Evolutionary conservation across 1,139 yeast species (phyloP).

Genomic region (Sporopachydermia cereana): DNA sequence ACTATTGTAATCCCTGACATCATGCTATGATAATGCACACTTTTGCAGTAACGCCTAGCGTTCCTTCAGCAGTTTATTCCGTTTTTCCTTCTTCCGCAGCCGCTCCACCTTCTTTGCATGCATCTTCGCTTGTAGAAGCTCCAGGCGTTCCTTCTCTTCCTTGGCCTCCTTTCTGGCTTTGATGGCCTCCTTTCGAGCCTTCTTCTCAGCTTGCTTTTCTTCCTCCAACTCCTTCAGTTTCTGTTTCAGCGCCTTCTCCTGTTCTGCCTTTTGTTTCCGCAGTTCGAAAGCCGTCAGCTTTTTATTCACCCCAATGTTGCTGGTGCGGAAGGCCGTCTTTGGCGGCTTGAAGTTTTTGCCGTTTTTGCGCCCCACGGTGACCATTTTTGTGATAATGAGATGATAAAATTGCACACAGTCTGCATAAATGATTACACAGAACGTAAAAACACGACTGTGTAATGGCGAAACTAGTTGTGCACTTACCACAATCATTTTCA

Average conservation of each 20-base stretch:
- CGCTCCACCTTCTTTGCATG: constrained; percentile 31
- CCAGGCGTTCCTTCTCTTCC: constrained; percentile 31
- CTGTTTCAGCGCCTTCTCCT: constrained; percentile 21
- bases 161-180: constrained; percentile 26
- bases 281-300: constrained; percentile 23
- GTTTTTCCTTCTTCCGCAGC: constrained; percentile 27
- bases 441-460: too few relatives aligned
- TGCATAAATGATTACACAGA: too few relatives aligned
- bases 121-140: constrained; percentile 27
- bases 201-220: constrained; percentile 23
- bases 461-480: too few relatives aligned
- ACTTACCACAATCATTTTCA: too few relatives aligned
- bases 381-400: too few relatives aligned
- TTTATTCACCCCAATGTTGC: constrained; percentile 18
- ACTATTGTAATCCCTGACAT: too few relatives aligned
- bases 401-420: too few relatives aligned
- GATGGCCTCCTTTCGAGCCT: constrained; percentile 20
- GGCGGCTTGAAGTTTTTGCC: constrained; percentile 26
- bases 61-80: constrained; percentile 31
- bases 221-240: constrained; percentile 26
- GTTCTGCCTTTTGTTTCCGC: constrained; percentile 20
- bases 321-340: constrained; percentile 22
- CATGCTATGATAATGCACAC: too few relatives aligned
- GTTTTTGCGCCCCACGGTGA: neutral
- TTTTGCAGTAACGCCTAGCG: too few relatives aligned